Evolutionary conservation across 2,329 filamentous ascomycete species (phyloP).

Genomic region (Aspergillus ochraceus): DNA sequence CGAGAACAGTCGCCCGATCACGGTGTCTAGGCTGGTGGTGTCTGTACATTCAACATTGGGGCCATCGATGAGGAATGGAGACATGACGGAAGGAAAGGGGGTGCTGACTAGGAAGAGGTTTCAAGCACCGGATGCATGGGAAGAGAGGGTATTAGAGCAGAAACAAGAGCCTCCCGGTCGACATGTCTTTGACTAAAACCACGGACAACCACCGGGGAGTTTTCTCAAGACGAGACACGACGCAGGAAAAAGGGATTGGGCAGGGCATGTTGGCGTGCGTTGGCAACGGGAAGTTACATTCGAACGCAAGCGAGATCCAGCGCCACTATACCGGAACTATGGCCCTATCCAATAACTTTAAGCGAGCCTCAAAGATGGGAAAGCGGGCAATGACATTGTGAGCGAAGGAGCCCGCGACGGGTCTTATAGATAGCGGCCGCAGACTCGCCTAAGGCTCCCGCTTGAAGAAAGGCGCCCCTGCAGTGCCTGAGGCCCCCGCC

Average conservation of each 20-base stretch:
- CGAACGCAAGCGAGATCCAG: not conserved
- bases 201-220: not conserved
- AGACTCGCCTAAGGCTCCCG: constrained; percentile 39
- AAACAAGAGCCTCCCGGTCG: not conserved
- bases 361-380: not conserved
- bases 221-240: not conserved
- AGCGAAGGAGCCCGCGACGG: not conserved
- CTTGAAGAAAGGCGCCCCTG: constrained; percentile 35
- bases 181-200: not conserved
- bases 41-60: constrained; percentile 15
- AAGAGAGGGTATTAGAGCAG: not conserved
- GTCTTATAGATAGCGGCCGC: too few relatives aligned
- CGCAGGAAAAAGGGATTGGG: not conserved
- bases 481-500: constrained; percentile 20
- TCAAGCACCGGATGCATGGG: not conserved
- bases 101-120: not conserved
- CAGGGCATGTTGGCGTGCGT: not conserved
- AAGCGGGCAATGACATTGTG: constrained; percentile 3
- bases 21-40: constrained; percentile 25
- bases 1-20: constrained; percentile 35
- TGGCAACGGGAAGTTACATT: not conserved
- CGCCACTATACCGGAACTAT: not conserved
- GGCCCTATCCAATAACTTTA: not conserved
- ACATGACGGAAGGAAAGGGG: constrained; percentile 11
- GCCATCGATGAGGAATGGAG: constrained; percentile 9